phyloP scores from a whole-genome alignment of 164 flowering plant genomes.

The Houttuynia cordata region DNA sequence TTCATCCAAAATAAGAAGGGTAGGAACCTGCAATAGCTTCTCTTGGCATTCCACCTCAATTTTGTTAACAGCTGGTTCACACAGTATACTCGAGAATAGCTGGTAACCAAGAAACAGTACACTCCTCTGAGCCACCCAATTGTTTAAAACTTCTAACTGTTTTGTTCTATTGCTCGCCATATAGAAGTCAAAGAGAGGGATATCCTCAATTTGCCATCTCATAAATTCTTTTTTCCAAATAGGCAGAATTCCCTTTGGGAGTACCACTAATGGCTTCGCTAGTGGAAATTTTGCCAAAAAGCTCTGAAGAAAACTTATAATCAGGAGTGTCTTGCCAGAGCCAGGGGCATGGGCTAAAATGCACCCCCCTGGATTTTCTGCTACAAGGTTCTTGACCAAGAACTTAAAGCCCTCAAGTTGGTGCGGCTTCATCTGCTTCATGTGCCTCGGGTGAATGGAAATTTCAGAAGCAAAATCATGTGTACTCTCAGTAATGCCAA shows the following conservation, averaged over 20 bases:
- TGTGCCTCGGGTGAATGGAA: slow-evolving; percentile 75
- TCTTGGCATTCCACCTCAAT: slow-evolving; percentile 40
- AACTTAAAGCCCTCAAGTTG: slow-evolving; percentile 87
- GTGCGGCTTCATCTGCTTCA: slow-evolving; percentile 82
- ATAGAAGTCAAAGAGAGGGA: slow-evolving; percentile 68
- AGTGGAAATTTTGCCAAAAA: slow-evolving; percentile 65
- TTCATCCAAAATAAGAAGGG: slow-evolving; percentile 77
- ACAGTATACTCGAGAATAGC: slow-evolving; percentile 67
- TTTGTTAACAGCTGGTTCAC: slow-evolving; percentile 22
- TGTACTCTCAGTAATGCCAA: slow-evolving; percentile 23
- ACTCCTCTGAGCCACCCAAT: slow-evolving; percentile 59
- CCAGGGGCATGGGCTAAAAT: slow-evolving; percentile 97
- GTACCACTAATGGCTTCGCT: slow-evolving; percentile 68
- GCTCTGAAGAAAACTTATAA: slow-evolving; percentile 81
- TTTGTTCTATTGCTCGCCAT: slow-evolving; percentile 56
- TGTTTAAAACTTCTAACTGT: slow-evolving; percentile 46
- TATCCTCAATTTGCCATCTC: slow-evolving; percentile 74
- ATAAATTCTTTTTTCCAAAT: slow-evolving; percentile 80
- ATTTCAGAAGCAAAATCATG: slow-evolving; percentile 34
- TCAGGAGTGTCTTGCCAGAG: slow-evolving; percentile 92
- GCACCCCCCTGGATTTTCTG: slow-evolving; percentile 82
- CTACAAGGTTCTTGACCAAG: slow-evolving; percentile 52
- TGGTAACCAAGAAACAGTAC: slow-evolving; percentile 73
- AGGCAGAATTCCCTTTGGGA: slow-evolving; percentile 67
- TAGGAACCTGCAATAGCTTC: slow-evolving; percentile 47